Conservation (phyloP, 345 rosid species). For the Citrus cavaleriei region DNA sequence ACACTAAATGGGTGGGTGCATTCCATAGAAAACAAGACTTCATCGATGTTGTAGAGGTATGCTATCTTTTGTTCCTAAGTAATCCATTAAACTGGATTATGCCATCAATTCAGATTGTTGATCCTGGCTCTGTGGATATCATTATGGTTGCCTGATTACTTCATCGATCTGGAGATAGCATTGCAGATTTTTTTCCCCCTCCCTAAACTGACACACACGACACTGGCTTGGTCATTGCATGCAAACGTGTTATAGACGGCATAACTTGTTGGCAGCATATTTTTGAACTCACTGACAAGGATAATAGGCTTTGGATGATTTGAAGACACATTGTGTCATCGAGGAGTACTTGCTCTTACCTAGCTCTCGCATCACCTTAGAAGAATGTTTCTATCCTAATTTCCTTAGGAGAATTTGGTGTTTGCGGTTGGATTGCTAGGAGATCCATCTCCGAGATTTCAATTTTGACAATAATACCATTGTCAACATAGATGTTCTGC, state of each 20-base stretch:
- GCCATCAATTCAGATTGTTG: neutral
- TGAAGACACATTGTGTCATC: neutral
- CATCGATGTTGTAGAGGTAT: constrained; percentile 88
- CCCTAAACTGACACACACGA: neutral
- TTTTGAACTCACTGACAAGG: neutral
- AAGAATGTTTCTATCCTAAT: neutral
- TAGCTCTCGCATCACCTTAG: neutral
- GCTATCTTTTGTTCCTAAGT: neutral
- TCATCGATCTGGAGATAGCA: neutral
- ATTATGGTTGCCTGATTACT: neutral
- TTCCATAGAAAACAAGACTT: constrained; percentile 85
- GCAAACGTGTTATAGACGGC: neutral
- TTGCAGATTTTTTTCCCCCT: neutral
- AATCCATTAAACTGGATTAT: neutral
- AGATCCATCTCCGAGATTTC: neutral
- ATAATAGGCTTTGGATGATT: neutral
- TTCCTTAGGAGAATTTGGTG: neutral
- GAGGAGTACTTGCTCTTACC: neutral
- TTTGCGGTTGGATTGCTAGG: neutral
- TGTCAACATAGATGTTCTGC: neutral
- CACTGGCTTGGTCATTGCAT: neutral
- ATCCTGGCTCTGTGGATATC: neutral
- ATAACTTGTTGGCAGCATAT: neutral
- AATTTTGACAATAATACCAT: neutral
- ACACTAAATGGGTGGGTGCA: constrained; percentile 87